Percentiles rank a stretch among this genome's conserved stretches.
These are phyloP conservation scores for Patellifolia procumbens DNA, from an alignment of 179 eudicot species.

Conservation along the genomic window DNA sequence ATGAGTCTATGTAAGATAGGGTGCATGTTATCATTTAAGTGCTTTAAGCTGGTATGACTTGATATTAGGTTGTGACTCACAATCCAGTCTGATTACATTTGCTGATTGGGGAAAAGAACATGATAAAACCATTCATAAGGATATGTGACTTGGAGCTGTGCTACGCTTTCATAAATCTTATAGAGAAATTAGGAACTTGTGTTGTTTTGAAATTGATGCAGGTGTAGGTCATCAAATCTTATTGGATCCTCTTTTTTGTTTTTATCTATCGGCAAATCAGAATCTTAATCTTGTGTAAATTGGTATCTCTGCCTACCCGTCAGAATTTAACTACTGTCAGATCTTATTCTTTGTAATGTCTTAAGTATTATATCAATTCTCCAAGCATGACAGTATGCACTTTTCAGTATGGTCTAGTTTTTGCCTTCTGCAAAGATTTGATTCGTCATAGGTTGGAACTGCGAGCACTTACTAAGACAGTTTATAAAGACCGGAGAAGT, in stretches of 20 bases:
- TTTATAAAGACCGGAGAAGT: not conserved
- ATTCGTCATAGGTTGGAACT: conserved; percentile 32
- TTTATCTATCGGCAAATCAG: conserved; percentile 46
- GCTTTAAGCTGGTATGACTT: not conserved
- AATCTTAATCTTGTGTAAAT: conserved; percentile 56
- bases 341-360: conserved; percentile 35
- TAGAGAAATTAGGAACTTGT: conserved; percentile 21
- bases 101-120: not conserved
- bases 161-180: conserved; percentile 12
- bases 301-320: conserved; percentile 38
- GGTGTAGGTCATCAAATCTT: conserved; percentile 46
- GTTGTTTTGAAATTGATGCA: conserved; percentile 35
- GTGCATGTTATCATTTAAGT: not conserved
- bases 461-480: not conserved
- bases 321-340: conserved; percentile 37
- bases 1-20: not conserved
- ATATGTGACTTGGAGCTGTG: conserved; percentile 4
- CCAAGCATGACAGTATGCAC: conserved; percentile 12
- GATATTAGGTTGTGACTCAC: not conserved
- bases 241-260: conserved; percentile 41
- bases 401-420: conserved; percentile 7
- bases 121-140: conserved; percentile 1
- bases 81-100: conserved; percentile 1
- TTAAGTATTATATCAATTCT: conserved; percentile 11
- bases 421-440: conserved; percentile 9